A percentile compares a stretch with the other conserved stretches of the same genome.
Conservation (phyloP, 306 rosid species). For the Adenanthera pavonina region DNA sequence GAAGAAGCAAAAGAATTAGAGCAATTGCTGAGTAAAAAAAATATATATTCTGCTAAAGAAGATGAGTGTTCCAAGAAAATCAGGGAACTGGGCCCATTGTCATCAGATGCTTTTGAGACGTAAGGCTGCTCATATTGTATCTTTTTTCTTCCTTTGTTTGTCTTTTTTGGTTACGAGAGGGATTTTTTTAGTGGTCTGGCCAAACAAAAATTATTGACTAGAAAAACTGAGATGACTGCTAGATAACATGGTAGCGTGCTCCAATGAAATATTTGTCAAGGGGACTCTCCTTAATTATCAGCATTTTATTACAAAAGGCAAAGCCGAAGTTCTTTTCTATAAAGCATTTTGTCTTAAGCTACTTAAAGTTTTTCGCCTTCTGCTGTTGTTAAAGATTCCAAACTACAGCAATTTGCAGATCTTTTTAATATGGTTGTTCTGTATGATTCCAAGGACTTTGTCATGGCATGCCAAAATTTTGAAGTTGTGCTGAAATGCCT, state of each 20-base stretch:
- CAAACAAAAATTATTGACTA: background rate
- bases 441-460: constrained; percentile 6
- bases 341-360: background rate
- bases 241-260: constrained; percentile 13
- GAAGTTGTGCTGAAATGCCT: constrained; percentile 4
- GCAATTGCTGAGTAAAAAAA: constrained; percentile 78
- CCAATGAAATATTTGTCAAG: background rate
- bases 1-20: constrained; percentile 95
- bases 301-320: background rate
- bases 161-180: background rate
- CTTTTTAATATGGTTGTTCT: background rate
- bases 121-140: constrained; percentile 45
- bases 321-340: background rate
- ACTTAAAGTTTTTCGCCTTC: background rate
- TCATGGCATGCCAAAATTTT: constrained; percentile 30
- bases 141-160: background rate
- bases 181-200: constrained; percentile 14
- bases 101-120: constrained; percentile 97
- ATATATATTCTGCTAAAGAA: constrained; percentile 79
- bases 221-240: constrained; percentile 20
- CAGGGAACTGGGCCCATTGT: constrained; percentile 87
- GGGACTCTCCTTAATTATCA: constrained; percentile 26
- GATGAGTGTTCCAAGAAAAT: constrained; percentile 89
- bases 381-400: constrained; percentile 28
- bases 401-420: background rate